Evolutionary conservation across 495 filamentous ascomycete species (phyloP).

Genomic region (Xylaria venustula): DNA sequence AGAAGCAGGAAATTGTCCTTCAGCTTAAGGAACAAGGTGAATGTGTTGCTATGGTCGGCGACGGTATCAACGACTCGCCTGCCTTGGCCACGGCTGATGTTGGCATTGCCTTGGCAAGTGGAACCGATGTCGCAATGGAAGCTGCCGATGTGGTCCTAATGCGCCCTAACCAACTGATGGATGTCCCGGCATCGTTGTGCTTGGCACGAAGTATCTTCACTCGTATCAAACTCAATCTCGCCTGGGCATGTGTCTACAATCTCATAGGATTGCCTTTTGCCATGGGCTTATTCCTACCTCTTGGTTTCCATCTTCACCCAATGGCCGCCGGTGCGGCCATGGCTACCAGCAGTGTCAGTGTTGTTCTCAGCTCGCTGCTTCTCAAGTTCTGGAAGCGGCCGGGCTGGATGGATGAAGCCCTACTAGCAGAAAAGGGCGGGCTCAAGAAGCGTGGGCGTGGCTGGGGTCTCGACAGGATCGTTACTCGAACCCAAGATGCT

Average conservation of each 20-base stretch:
- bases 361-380: constrained; percentile 79
- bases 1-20: constrained; percentile 83
- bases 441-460: constrained; percentile 43
- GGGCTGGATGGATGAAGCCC: constrained; percentile 79
- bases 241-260: constrained; percentile 94
- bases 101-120: constrained; percentile 87
- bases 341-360: constrained; percentile 85
- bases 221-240: constrained; percentile 89
- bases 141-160: constrained; percentile 96
- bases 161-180: constrained; percentile 86
- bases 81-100: constrained; percentile 90
- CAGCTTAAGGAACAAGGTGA: constrained; percentile 69
- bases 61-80: constrained; percentile 98
- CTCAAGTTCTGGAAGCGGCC: constrained; percentile 88
- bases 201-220: constrained; percentile 83
- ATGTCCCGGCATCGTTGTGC: constrained; percentile 80
- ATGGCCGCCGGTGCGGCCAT: constrained; percentile 96
- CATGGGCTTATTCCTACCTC: constrained; percentile 90
- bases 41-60: constrained; percentile 93
- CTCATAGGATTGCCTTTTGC: constrained; percentile 89
- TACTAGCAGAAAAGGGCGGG: constrained; percentile 54
- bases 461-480: constrained; percentile 43
- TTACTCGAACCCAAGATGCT: constrained; percentile 39
- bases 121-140: constrained; percentile 98
- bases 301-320: constrained; percentile 83